A percentile compares a stretch with the other conserved stretches of the same genome.
Evolutionary conservation across 768 basidiomycete species (phyloP).

Genomic region (Mycena galericulata): DNA sequence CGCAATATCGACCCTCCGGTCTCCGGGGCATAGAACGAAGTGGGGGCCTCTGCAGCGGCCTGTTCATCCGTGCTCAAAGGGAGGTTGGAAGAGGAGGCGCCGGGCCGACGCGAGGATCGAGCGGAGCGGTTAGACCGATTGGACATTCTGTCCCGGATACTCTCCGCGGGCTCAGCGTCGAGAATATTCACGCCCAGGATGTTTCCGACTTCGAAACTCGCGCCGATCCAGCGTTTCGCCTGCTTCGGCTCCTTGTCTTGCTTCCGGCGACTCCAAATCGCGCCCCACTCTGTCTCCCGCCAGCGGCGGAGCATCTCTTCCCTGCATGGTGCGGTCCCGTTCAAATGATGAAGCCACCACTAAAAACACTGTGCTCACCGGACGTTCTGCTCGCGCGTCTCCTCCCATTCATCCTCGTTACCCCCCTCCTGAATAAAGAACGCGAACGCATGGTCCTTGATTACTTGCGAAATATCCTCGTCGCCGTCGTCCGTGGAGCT

Average conservation of each 20-base stretch:
- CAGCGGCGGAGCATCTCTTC: constrained; percentile 72
- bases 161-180: constrained; percentile 44
- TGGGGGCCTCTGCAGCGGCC: neutral
- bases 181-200: constrained; percentile 78
- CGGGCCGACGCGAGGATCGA: constrained; percentile 1
- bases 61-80: neutral
- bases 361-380: too few relatives aligned
- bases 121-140: constrained; percentile 28
- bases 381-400: constrained; percentile 60
- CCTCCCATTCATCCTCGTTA: constrained; percentile 73
- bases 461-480: constrained; percentile 56
- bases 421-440: constrained; percentile 78
- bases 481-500: constrained; percentile 47
- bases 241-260: constrained; percentile 43
- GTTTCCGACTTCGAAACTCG: constrained; percentile 83
- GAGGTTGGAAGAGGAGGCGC: constrained; percentile 13
- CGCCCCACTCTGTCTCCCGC: constrained; percentile 77
- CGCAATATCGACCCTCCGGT: constrained; percentile 10
- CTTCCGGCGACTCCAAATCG: constrained; percentile 53
- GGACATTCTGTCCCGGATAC: constrained; percentile 28
- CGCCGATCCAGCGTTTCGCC: constrained; percentile 70
- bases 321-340: constrained; percentile 31
- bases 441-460: constrained; percentile 71
- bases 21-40: constrained; percentile 23
- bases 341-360: too few relatives aligned